Evolutionary conservation across 352 stramenopile genomes (phyloP).

Genomic region (Pythium vanterpoolii): DNA sequence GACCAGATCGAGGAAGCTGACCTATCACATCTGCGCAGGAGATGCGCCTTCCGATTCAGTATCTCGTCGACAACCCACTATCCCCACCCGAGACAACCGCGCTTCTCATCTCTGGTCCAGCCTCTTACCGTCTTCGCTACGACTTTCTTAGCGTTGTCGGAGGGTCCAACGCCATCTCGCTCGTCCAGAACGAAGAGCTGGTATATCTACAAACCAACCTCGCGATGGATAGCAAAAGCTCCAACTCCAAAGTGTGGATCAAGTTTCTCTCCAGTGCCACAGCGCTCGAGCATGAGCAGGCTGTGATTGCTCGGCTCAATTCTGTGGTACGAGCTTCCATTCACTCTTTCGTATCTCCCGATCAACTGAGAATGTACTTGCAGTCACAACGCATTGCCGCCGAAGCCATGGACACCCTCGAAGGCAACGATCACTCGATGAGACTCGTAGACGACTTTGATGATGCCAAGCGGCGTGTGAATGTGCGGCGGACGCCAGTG

Average conservation of each 20-base stretch:
- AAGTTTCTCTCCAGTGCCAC: constrained; percentile 48
- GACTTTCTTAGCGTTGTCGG: constrained; percentile 44
- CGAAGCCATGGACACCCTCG: neutral
- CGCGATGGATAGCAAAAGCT: constrained; percentile 51
- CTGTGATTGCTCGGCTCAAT: constrained; percentile 37
- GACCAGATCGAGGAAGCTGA: neutral
- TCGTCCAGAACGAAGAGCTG: constrained; percentile 32
- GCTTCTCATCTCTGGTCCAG: constrained; percentile 50
- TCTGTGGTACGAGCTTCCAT: constrained; percentile 27
- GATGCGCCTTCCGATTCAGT: constrained; percentile 67
- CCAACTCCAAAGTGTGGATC: constrained; percentile 46
- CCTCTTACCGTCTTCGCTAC: constrained; percentile 67
- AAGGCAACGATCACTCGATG: constrained; percentile 28
- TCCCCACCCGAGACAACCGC: constrained; percentile 43
- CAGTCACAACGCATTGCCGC: constrained; percentile 6
- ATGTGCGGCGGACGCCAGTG: constrained; percentile 24
- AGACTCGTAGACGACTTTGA: constrained; percentile 42
- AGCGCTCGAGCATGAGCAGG: constrained; percentile 37
- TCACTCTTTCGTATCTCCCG: neutral
- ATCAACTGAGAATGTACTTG: neutral
- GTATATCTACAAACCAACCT: constrained; percentile 47
- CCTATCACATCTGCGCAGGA: constrained; percentile 28
- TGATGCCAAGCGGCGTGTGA: constrained; percentile 51
- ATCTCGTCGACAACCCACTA: constrained; percentile 60
- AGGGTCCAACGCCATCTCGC: constrained; percentile 18